These are phyloP conservation scores for Penicillium sp. DNA, from an alignment of 2,329 filamentous ascomycete genomes.

Conservation along the genomic window DNA sequence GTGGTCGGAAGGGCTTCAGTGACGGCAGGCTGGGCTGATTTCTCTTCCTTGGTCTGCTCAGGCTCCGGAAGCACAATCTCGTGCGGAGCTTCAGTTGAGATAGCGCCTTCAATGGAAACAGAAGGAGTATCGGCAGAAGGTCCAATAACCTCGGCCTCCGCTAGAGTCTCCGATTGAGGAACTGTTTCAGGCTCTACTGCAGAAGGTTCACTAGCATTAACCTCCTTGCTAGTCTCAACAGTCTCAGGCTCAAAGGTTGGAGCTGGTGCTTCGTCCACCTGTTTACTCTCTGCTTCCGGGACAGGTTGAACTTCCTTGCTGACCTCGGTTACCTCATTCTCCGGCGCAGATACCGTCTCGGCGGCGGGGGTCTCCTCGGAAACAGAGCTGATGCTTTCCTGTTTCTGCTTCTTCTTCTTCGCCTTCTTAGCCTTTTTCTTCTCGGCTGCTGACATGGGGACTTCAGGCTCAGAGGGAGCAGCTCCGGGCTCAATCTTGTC, in stretches of 20 bases:
- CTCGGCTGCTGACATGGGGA: conserved; percentile 19
- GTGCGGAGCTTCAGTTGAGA: neutral
- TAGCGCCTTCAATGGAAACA: conserved; percentile 1
- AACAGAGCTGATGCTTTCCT: conserved; percentile 6
- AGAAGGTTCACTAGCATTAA: neutral
- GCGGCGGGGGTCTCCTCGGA: conserved; percentile 1
- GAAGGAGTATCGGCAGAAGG: neutral
- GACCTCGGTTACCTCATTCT: conserved; percentile 1
- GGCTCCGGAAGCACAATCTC: conserved; percentile 1
- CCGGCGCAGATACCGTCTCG: conserved; percentile 2
- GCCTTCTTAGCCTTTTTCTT: conserved; percentile 22
- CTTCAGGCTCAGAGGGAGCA: conserved; percentile 9
- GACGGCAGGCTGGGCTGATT: neutral
- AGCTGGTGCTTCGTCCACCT: neutral
- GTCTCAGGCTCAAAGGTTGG: neutral
- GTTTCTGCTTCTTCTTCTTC: conserved; percentile 20
- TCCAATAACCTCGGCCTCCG: neutral
- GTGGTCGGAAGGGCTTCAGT: neutral
- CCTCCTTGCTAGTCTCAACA: neutral
- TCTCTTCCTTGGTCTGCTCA: conserved; percentile 7
- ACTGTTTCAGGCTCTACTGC: neutral
- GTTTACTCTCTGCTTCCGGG: conserved; percentile 3
- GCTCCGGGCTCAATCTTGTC: conserved; percentile 2
- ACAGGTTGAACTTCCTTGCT: conserved; percentile 1
- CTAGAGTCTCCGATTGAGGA: neutral